Evolutionary conservation across 164 flowering plant species (phyloP), one percentile per base, ranked within the genome.

Genomic region (Aristolochia californica): DNA sequence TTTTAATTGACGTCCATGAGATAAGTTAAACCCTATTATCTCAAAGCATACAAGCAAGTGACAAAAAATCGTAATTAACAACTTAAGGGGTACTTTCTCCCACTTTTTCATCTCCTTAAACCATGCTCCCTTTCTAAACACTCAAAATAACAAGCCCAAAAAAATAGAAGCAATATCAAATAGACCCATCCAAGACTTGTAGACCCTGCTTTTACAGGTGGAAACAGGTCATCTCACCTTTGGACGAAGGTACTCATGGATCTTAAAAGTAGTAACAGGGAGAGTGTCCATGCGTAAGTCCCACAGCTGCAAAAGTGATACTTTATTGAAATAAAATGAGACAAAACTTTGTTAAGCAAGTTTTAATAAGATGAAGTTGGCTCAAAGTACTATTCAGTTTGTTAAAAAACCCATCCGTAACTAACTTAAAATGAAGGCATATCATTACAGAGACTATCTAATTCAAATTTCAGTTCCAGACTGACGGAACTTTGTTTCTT

Each of bases 231-330:
- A 38, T 56, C 25, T 43, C 61, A 86, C 97, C 86, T 80, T 86
- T 25, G 95, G 83, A 18, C 77, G 78, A 28, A 89, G 75, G 63
- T 81, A 70, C 48, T 89, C 91, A 61, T 89, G 97, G 58, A 84
- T 67, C 70, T 79, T 80, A 63, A 70, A 86, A 60, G 62, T 72
- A 62, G 76, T 76, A 70, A 87, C 85, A 53, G 97, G 91, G 18
- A 77, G 65, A 40, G 79, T 55, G 28, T 82, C 86, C 88, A 77
- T 89, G 23, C 58, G 75, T 45, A 73, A 75, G 75, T 89, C 97
- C 97, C 97, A 86, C 26, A 88, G 73, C 97, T 88, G 72, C 65
- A 52, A 68, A 18, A 63, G 56, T 34, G 61, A 59, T 48, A 23
- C 56, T 22, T 24, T 12, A 13, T 16, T 28, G 2, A 16, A 43